Evolutionary conservation across 2,329 filamentous ascomycete genomes (phyloP), one percentile per base, ranked within the genome.

Genomic region (Penicillium sp.): DNA sequence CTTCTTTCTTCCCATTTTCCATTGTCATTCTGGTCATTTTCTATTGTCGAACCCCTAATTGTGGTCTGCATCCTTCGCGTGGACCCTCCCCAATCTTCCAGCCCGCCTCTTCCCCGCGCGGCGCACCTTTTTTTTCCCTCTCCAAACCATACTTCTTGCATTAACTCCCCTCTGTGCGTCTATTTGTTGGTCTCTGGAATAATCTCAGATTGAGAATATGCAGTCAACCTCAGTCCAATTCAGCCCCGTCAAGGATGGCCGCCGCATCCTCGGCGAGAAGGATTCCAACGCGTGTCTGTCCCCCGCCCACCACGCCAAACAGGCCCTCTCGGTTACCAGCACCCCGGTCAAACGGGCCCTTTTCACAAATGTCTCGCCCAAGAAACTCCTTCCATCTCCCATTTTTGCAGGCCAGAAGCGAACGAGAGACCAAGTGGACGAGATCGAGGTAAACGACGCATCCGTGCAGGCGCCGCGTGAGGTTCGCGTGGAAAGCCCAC

Each of bases 201-300:
- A 41, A 2, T 55, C 47, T 47, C 54, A 66, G 6, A 24, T 27
- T 24, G 27, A 22, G 24, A 24, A 4, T 36, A 71, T 68, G 70
- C 66, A 70, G 41, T 55, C 65, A 1, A 62, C 62, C 36, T 55
- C 61, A 43, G 51, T 67, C n/a, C 65, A 66, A 36, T 58, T 67
- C 59, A 77, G 70, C 57, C 72, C 74, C 4, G 57, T 71, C 56
- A 75, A 76, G 63, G 70, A 74, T 33, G 71, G 73, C 44, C 69
- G 76, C 66, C 76, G 70, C 49, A 72, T 77, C 54, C 73, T 78
- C 54, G 73, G 76, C 36, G 75, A 78, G 58, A 78, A 77, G 63
- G 71, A 73, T 58, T 60, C 71, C 65, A 78, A 78, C 75, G 73
- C 75, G 71, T 76, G 71, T 61, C 61, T 77, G 46, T 74, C 75